A percentile compares a stretch with the other conserved stretches of the same genome.
These are phyloP conservation scores for Helenozyma rhizophorensis DNA, from an alignment of 805 yeast species.

Conservation along the genomic window DNA sequence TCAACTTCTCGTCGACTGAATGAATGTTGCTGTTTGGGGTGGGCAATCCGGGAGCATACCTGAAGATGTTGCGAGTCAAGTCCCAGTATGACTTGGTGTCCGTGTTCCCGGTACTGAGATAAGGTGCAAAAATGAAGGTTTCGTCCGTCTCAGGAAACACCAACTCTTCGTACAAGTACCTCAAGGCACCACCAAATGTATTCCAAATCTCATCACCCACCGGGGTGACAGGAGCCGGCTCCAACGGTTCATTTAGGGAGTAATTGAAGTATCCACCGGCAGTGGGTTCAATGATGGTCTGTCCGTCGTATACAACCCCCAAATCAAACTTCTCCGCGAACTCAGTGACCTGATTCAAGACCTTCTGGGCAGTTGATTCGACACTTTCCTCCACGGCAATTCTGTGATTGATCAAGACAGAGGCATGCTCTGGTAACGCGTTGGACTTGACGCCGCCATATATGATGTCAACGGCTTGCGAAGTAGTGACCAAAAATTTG, in stretches of 20 bases:
- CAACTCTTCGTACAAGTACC: constrained; percentile 58
- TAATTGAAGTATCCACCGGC: constrained; percentile 24
- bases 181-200: constrained; percentile 54
- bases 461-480: constrained; percentile 47
- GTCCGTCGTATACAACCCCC: constrained; percentile 30
- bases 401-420: constrained; percentile 41
- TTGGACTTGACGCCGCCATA: constrained; percentile 48
- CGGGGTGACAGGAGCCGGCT: constrained; percentile 47
- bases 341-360: constrained; percentile 23
- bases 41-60: constrained; percentile 39
- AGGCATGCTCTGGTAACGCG: constrained; percentile 47
- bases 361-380: constrained; percentile 25
- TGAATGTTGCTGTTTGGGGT: constrained; percentile 19
- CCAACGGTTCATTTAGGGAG: constrained; percentile 23
- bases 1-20: constrained; percentile 31
- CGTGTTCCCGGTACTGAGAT: constrained; percentile 53
- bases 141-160: constrained; percentile 23
- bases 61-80: constrained; percentile 48
- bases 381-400: constrained; percentile 37
- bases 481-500: constrained; percentile 40
- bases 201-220: constrained; percentile 44
- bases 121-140: constrained; percentile 33
- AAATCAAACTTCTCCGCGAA: constrained; percentile 35
- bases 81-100: constrained; percentile 58
- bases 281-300: constrained; percentile 20